A percentile compares a stretch with the other conserved stretches of the same genome.
phyloP scores from a whole-genome alignment of 2,329 filamentous ascomycete genomes.

The Cadophora luteo-olivacea region DNA sequence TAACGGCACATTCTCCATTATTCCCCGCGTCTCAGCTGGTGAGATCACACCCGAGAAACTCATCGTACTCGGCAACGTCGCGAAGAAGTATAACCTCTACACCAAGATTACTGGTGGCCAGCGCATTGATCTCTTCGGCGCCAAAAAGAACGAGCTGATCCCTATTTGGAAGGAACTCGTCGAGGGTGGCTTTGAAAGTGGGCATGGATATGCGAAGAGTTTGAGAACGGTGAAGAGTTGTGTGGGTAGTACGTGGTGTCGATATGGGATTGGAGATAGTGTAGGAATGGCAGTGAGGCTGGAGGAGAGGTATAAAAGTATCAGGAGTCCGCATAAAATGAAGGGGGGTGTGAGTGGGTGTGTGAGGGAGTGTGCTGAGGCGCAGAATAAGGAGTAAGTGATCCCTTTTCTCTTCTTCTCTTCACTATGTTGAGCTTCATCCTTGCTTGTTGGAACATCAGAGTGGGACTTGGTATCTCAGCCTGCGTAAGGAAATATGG shows the following conservation, averaged over 20 bases:
- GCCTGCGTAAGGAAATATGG: not conserved
- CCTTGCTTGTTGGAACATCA: not conserved
- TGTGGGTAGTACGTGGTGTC: conserved; percentile 90
- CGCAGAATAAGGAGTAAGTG: conserved; percentile 85
- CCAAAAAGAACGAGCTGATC: conserved; percentile 83
- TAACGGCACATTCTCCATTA: conserved; percentile 88
- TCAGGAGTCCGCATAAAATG: conserved; percentile 87
- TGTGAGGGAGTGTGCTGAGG: conserved; percentile 91
- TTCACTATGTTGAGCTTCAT: not conserved
- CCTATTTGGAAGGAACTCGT: conserved; percentile 83
- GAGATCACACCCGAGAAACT: conserved; percentile 90
- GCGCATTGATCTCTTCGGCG: conserved; percentile 92
- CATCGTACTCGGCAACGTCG: conserved; percentile 82
- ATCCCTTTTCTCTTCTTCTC: not conserved
- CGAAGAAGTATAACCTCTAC: conserved; percentile 84
- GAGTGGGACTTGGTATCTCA: not conserved
- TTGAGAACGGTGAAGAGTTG: conserved; percentile 91
- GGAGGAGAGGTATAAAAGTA: conserved; percentile 91
- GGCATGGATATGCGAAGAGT: conserved; percentile 90
- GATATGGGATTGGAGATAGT: conserved; percentile 87
- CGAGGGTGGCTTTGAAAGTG: conserved; percentile 86
- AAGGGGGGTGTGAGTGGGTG: conserved; percentile 91
- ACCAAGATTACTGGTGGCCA: conserved; percentile 93
- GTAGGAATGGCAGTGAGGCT: conserved; percentile 89
- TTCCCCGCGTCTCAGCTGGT: conserved; percentile 82